Base-by-base conservation (phyloP, 352 stramenopile species). In the Globisporangium cystogenes region DNA sequence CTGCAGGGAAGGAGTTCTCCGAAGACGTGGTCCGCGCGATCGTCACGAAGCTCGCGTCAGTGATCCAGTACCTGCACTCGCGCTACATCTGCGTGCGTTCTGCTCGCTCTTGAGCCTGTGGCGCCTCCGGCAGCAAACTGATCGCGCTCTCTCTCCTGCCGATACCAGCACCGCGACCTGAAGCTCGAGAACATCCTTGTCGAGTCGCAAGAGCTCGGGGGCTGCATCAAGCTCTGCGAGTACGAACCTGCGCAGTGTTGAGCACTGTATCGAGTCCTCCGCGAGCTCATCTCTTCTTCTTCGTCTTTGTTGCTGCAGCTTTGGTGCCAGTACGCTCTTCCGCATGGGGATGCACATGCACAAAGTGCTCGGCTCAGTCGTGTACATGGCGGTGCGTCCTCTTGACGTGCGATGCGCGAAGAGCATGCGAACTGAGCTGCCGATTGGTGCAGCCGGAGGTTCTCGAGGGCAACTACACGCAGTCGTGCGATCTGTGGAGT, bases 151-250 rank as follows among this genome's bases (percentile, higher is more conserved):
- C 42, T 54, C 51, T 26, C 4, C 12, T 43, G 11, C 3, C 15
- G 43, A 37, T 53, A 15, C 20, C 46, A 90, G 79, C 82, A 93
- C 46, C 82, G 82, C 1, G 82, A 93, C 48, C 36, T 93, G 18
- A 93, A 93, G 50, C 65, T 93, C 0, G 82, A 93, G 39, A 93
- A 93, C 45, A 88, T 93, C 45, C 53, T 93, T n/a, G 51, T 87
- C n/a, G 73, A 90, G 23, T 64, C 58, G 1, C 64, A 77, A 35
- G 64, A 77, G 15, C 54, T 71, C 8, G 76, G 72, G 3, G 73
- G 68, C 6, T 64, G 70, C 45, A 82, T 90, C 56, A 89, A 93
- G 51, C 74, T 93, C 33, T 93, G 82, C 78, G 82, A 93, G 82
- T 92, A 71, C 27, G 76, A 57, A 6, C 18, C 20, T 12, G 1